Conservation (phyloP, 306 rosid species). For the Hylodesmum podocarpum region DNA sequence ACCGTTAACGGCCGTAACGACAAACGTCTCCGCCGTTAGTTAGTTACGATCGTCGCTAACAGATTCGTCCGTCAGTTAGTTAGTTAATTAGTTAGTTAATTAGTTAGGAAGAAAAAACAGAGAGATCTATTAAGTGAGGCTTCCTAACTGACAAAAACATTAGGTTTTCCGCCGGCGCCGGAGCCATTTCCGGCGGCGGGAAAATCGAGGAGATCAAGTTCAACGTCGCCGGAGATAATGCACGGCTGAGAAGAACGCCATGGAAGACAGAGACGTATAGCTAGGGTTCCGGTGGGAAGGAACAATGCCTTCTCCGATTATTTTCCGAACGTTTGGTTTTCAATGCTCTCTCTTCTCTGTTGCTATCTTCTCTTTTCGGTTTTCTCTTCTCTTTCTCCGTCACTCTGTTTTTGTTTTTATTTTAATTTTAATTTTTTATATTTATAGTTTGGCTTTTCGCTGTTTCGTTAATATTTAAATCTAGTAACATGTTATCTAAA, state of each 20-base stretch:
- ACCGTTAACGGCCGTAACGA: slow-evolving; percentile 28
- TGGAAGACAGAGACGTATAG: slow-evolving; percentile 11
- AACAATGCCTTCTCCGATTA: not conserved
- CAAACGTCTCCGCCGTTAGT: slow-evolving; percentile 22
- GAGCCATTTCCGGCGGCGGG: slow-evolving; percentile 54
- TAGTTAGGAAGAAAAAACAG: not conserved
- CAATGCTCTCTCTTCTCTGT: not conserved
- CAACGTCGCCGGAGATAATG: slow-evolving; percentile 10
- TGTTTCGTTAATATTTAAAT: not conserved
- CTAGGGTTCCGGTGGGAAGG: slow-evolving; percentile 44
- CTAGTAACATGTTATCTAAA: not conserved
- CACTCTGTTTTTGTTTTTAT: not conserved
- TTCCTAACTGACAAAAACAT: slow-evolving; percentile 25
- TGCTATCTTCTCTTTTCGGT: slow-evolving; percentile 3
- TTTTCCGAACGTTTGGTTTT: slow-evolving; percentile 11
- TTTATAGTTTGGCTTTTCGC: not conserved
- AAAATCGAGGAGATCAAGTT: slow-evolving; percentile 2
- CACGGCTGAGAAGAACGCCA: slow-evolving; percentile 30
- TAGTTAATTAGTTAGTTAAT: not conserved
- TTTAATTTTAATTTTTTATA: not conserved
- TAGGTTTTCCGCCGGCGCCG: slow-evolving; percentile 36
- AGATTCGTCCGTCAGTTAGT: not conserved
- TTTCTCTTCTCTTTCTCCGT: not conserved
- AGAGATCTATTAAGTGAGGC: slow-evolving; percentile 29
- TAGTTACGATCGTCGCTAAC: slow-evolving; percentile 29